A percentile compares a stretch with the other conserved stretches of the same genome.
Conservation (phyloP, 2,329 filamentous ascomycete genomes). For the Exserohilum turcica region DNA sequence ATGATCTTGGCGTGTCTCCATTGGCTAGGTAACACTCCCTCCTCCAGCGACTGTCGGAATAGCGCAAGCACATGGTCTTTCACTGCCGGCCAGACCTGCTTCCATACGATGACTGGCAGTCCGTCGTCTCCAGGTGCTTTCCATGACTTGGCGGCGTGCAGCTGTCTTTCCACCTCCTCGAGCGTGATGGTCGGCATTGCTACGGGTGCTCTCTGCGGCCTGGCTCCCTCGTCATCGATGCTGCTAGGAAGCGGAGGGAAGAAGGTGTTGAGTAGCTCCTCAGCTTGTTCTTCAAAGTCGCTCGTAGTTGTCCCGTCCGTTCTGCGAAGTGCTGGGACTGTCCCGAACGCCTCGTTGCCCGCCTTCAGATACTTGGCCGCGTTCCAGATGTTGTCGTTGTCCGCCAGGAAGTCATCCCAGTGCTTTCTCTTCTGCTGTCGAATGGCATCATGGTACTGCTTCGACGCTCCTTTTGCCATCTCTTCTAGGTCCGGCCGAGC, state of each 20-base stretch:
- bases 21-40: constrained; percentile 13
- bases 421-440: constrained; percentile 17
- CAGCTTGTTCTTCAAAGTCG: constrained; percentile 8
- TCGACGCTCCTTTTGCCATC: constrained; percentile 9
- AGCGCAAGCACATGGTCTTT: constrained; percentile 19
- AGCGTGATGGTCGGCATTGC: constrained; percentile 11
- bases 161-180: constrained; percentile 12
- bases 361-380: constrained; percentile 14
- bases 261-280: constrained; percentile 11
- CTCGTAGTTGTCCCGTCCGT: constrained; percentile 11
- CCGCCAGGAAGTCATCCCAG: constrained; percentile 13
- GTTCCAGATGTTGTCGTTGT: constrained; percentile 16
- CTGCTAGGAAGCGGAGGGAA: constrained; percentile 11
- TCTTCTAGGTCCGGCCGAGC: constrained; percentile 11
- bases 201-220: constrained; percentile 9
- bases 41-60: constrained; percentile 16
- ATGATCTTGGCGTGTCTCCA: constrained; percentile 16
- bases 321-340: constrained; percentile 11
- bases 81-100: constrained; percentile 17
- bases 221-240: constrained; percentile 10
- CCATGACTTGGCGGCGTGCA: constrained; percentile 14
- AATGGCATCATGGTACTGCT: constrained; percentile 17
- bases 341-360: constrained; percentile 15
- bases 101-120: constrained; percentile 14
- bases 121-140: constrained; percentile 16